Base-by-base conservation (phyloP, 1,284 basidiomycete genomes). In the Schizophyllum commune region DNA sequence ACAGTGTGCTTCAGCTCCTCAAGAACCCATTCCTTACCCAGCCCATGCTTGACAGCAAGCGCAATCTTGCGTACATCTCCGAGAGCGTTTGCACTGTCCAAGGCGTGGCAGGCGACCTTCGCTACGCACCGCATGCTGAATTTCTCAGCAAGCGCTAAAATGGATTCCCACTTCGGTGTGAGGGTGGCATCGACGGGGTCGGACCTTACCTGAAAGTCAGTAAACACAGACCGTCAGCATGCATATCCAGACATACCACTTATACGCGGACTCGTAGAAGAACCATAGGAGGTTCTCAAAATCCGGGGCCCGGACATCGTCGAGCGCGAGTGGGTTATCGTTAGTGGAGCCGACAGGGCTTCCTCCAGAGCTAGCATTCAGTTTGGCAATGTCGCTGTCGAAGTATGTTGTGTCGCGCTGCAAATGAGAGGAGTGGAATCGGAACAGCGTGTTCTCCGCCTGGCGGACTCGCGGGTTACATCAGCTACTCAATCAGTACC, bases 231-330 rank as follows among this genome's bases (percentile, higher is more conserved):
- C 9, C 17, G 2, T 13, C 39, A 47, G 9, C 3, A 9, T 4
- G 39, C 39, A 47, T 3, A 5, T 2, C 2, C 27, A 27, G 39
- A 47, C 39, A 8, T 47, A 47, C 39, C 39, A 47, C 39, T 13
- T 17, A 9, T 47, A 47, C 39, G 39, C 39, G 8, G 39, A 47
- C 39, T 47, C 39, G 55, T 89, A 89, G 70, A 88, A 88, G 0
- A 89, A 81, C 86, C 86, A 88, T 0, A 88, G 66, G 19, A 89
- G 81, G 2, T 76, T 74, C 0, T 77, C 77, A 60, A 89, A 87
- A 5, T 86, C 82, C 0, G 73, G 69, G 0, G 76, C 69, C 0
- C 70, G 71, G 11, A 82, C 74, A 52, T 81, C 76, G 5, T 82
- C 77, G n/a, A 89, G 73, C 2, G 79, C 72, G 57, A 84, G 79